Evolutionary conservation across 2,329 filamentous ascomycete species (phyloP).

Genomic region (Aspergillus latus): DNA sequence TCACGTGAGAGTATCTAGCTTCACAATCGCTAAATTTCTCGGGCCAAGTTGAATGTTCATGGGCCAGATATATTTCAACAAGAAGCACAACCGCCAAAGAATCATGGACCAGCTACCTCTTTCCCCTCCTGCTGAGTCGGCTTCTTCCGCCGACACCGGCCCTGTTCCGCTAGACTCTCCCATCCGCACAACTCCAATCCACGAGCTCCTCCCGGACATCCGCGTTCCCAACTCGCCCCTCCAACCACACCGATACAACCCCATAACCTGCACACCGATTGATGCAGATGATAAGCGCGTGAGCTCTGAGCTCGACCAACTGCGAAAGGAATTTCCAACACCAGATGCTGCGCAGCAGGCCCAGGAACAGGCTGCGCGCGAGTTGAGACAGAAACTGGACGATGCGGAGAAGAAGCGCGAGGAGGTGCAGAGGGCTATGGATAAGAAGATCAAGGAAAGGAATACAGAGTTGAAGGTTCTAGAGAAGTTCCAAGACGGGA

Average conservation of each 20-base stretch:
- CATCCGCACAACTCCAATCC: conserved; percentile 41
- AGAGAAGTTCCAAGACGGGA: conserved; percentile 43
- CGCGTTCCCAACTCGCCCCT: conserved; percentile 37
- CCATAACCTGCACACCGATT: conserved; percentile 39
- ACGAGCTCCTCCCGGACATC: conserved; percentile 40
- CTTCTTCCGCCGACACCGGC: conserved; percentile 17
- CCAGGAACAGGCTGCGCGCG: conserved; percentile 39
- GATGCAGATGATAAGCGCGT: conserved; percentile 27
- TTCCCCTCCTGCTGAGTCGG: conserved; percentile 38
- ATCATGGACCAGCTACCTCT: conserved; percentile 32
- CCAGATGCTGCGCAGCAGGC: conserved; percentile 37
- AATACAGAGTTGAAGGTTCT: conserved; percentile 45
- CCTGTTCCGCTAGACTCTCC: conserved; percentile 36
- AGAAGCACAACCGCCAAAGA: neutral
- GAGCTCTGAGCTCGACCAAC: conserved; percentile 32
- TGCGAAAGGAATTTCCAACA: conserved; percentile 39
- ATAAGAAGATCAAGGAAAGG: conserved; percentile 45
- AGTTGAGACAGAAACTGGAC: conserved; percentile 39
- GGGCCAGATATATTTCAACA: neutral
- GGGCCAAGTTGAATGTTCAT: too few species aligned
- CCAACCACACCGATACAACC: conserved; percentile 38
- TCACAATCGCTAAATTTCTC: neutral
- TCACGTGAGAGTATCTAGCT: neutral
- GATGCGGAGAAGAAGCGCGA: conserved; percentile 40
- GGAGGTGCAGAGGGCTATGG: conserved; percentile 41